Conservation (phyloP, 2,329 filamentous ascomycete genomes). For the Acrocalymma vagum region DNA sequence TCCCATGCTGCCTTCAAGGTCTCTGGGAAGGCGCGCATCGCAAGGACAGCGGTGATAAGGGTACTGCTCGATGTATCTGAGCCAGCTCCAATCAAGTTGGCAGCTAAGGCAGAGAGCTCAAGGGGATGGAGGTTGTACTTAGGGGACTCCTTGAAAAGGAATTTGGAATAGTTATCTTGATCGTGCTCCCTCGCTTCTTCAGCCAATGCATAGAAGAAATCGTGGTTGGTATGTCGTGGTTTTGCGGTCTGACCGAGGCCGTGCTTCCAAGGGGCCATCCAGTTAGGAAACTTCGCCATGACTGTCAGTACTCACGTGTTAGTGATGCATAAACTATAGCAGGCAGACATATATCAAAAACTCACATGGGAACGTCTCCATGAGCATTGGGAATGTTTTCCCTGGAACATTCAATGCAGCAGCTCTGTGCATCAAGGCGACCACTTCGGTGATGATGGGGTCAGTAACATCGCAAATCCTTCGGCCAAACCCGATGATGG, state of each 20-base stretch:
- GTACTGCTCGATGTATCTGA: constrained; percentile 33
- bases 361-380: constrained; percentile 62
- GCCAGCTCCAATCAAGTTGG: constrained; percentile 32
- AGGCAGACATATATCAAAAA: too few species aligned
- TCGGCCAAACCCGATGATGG: constrained; percentile 65
- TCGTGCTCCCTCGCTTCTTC: constrained; percentile 29
- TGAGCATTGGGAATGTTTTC: constrained; percentile 65
- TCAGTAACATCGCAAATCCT: constrained; percentile 61
- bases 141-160: constrained; percentile 49
- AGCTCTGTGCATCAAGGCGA: constrained; percentile 65
- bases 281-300: constrained; percentile 32
- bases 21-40: constrained; percentile 32
- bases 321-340: too few species aligned
- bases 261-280: constrained; percentile 34
- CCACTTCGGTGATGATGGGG: constrained; percentile 68
- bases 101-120: constrained; percentile 32
- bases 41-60: constrained; percentile 30
- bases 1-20: constrained; percentile 29
- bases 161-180: constrained; percentile 32
- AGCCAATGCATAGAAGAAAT: constrained; percentile 36
- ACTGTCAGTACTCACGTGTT: constrained; percentile 18
- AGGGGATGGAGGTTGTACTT: constrained; percentile 28
- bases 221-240: constrained; percentile 25
- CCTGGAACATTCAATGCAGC: constrained; percentile 61
- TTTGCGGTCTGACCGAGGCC: constrained; percentile 26